Evolutionary conservation across 768 basidiomycete species (phyloP), one percentile per base, ranked within the genome.

Genomic region (Termitomyces sp.): DNA sequence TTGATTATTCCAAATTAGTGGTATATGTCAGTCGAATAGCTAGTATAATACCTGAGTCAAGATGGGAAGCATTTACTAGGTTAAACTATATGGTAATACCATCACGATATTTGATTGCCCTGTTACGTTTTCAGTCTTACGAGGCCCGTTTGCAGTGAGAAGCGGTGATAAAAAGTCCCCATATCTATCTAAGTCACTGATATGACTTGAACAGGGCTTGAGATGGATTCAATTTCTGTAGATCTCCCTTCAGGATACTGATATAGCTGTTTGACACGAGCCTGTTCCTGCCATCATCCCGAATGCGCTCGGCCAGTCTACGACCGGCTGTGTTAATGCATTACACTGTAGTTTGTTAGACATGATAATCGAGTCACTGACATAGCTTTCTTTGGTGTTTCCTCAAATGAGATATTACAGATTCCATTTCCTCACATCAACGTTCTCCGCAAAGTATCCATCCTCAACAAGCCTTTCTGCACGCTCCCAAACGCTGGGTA

Each of bases 401-500:
- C 31, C 22, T 36, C 24, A 27, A 10, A 39, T 9, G 9, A 16
- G 12, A 27, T 14, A 27, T 39, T 20, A 52, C 18, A n/a, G 12
- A 8, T 29, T 29, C 53, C 42, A 46, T 44, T 44, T 55, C 34
- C 42, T 46, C 5, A 36, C 3, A 10, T 46, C 31, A 26, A 34
- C 53, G n/a, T 44, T 32, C 6, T 55, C 53, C 22, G 53, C 44
- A 34, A 46, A 46, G 32, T 13, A 27, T 44, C 42, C 55, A 27
- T 36, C 46, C 27, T 48, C 6, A 1, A 48, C 46, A 47, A 46
- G 36, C 26, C 48, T 41, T 29, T 56, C 55, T 24, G 44, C 55
- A 14, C 46, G 36, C 27, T 56, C 63, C 69, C 67, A 70, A 42
- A 70, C 22, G 29, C 57, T 47, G n/a, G 2, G 20, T 16, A 20